Base-by-base conservation (phyloP, 768 basidiomycete species). In the Calocybe indica region DNA sequence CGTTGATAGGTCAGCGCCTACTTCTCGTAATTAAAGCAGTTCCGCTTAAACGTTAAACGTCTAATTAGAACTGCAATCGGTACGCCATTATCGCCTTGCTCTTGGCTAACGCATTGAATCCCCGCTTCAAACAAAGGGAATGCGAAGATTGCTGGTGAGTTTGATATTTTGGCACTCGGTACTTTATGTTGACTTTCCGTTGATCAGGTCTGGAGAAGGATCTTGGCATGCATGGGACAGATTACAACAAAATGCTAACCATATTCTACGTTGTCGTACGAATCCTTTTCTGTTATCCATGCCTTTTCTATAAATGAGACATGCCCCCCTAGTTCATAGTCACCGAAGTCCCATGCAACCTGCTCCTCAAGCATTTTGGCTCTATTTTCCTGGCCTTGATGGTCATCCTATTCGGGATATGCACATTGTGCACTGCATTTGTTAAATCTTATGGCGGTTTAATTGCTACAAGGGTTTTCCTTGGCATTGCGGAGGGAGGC, bases 401-500 rank as follows among this genome's bases (percentile, higher is more conserved):
- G 47, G 63, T 72, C 39, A 55, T 67, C 14, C 47, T 52, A 3
- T 74, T 74, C 48, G 72, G 73, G 4, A 50, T 62, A 3, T 52
- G 68, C 10, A 62, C 70, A 6, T 61, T 74, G 7, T 63, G 61
- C 11, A 67, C 71, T 0, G 72, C 72, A 0, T 74, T 74, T 37
- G 61, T 72, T 11, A 57, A 60, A 30, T 63, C 58, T 35, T 70
- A 64, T 48, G 47, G 55, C 3, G 62, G 62, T 0, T 53, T 74
- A 15, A 56, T 73, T 5, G 66, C 55, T 5, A 70, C 69, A 0
- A 56, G 72, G 33, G 61, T 72, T 1, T 63, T 74, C 40, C 56
- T 74, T 12, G 71, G 71, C 33, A 59, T 73, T 11, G 62, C 68
- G 22, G 72, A 74, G 52, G 70, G 69, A 10, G 72, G 72, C 29